phyloP scores from a whole-genome alignment of 2,329 filamentous ascomycete genomes.

The Zelopaecilomyces penicillatus region DNA sequence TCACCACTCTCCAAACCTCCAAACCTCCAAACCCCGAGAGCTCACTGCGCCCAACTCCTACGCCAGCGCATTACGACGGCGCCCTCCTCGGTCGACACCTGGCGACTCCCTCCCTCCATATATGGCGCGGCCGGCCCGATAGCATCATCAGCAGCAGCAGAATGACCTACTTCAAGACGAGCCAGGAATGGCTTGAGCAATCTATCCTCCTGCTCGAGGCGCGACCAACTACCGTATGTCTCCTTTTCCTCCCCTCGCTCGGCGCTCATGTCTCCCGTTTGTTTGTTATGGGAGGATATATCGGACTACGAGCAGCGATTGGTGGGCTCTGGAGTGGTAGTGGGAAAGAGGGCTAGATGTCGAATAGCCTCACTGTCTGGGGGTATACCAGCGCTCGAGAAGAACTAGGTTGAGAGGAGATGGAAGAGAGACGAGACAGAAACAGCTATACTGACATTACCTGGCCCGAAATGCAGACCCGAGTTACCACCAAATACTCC shows the following conservation, averaged over 20 bases:
- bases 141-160: conserved; percentile 1
- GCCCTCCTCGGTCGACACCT: no score
- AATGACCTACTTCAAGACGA: conserved; percentile 78
- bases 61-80: no score
- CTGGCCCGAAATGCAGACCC: conserved; percentile 49
- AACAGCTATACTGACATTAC: not conserved
- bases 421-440: not conserved
- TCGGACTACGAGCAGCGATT: not conserved
- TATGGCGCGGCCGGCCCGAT: conserved; percentile 3
- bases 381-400: no score
- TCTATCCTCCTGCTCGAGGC: conserved; percentile 80
- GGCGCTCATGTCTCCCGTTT: not conserved
- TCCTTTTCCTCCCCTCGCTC: not conserved
- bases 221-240: conserved; percentile 69
- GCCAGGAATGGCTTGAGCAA: conserved; percentile 86
- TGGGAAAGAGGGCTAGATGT: no score
- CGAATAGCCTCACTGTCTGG: no score
- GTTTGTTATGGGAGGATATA: no score
- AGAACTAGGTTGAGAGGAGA: no score
- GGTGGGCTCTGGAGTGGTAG: no score
- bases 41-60: no score
- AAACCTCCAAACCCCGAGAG: no score
- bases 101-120: not conserved
- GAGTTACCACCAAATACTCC: conserved; percentile 88
- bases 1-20: no score